Percentiles rank a stretch among this genome's conserved stretches.
phyloP scores from a whole-genome alignment of 148 eudicot genomes.

The Hydrangea macrophylla region DNA sequence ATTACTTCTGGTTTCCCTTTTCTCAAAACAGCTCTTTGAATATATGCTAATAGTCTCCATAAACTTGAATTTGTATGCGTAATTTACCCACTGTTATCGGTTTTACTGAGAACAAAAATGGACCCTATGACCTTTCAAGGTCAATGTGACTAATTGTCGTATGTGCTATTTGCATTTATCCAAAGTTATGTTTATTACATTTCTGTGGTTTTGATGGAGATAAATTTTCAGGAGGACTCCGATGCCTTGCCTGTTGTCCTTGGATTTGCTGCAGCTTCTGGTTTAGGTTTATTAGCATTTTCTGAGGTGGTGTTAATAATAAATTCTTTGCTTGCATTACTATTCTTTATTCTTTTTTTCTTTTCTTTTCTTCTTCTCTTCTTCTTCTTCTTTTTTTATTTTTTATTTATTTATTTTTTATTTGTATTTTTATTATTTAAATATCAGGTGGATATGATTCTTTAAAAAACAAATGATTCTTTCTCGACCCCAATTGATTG shows the following conservation, averaged over 20 bases:
- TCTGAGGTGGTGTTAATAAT: constrained; percentile 56
- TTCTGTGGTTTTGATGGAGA: background rate
- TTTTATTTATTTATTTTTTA: too few species aligned
- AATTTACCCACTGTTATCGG: background rate
- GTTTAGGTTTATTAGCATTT: constrained; percentile 65
- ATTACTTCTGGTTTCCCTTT: background rate
- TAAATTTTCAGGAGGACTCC: constrained; percentile 53
- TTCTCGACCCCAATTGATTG: too few species aligned
- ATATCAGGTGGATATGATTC: too few species aligned
- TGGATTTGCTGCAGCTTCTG: constrained; percentile 81
- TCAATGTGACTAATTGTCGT: background rate
- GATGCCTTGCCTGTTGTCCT: constrained; percentile 49
- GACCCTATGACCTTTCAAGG: background rate
- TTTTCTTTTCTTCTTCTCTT: too few species aligned
- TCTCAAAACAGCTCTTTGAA: background rate
- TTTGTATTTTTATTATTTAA: too few species aligned
- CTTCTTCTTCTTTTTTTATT: too few species aligned
- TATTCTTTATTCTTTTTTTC: background rate
- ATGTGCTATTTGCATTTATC: background rate
- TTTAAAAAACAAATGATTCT: too few species aligned
- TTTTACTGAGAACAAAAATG: background rate
- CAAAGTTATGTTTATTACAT: background rate
- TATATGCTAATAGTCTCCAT: too few species aligned
- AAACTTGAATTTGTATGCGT: background rate
- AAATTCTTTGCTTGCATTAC: background rate